These are phyloP conservation scores for Globisporangium perplexum DNA, from an alignment of 352 stramenopile genomes.

Conservation along the genomic window DNA sequence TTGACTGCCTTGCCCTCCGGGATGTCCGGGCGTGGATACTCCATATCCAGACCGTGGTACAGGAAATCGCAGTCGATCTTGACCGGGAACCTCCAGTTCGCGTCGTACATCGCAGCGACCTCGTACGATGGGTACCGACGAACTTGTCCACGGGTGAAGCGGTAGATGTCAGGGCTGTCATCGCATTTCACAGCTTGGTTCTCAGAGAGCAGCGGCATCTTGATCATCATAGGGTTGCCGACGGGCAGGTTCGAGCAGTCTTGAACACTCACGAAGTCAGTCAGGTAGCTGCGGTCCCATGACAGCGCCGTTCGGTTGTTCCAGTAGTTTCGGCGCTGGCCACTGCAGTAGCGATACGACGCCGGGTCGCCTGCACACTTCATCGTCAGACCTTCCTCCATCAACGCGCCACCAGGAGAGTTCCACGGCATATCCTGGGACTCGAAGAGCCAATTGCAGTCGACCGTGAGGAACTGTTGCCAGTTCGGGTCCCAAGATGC, in stretches of 20 bases:
- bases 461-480: constrained; percentile 4
- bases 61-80: constrained; percentile 16
- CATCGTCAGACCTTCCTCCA: constrained; percentile 4
- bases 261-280: constrained; percentile 10
- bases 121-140: constrained; percentile 14
- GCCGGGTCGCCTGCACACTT: constrained; percentile 1
- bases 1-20: constrained; percentile 16
- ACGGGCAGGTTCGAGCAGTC: neutral
- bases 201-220: neutral
- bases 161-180: constrained; percentile 7
- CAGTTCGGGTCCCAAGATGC: constrained; percentile 17
- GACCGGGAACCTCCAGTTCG: constrained; percentile 7
- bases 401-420: constrained; percentile 7
- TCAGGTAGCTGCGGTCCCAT: constrained; percentile 16
- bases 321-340: constrained; percentile 10
- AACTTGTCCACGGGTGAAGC: constrained; percentile 7
- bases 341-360: constrained; percentile 8
- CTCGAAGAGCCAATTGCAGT: constrained; percentile 8
- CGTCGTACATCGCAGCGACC: constrained; percentile 19
- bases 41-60: constrained; percentile 15
- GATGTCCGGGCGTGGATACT: constrained; percentile 8
- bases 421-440: constrained; percentile 10
- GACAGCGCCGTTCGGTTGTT: constrained; percentile 11
- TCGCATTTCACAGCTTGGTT: constrained; percentile 3
- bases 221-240: neutral